phyloP scores from a whole-genome alignment of 305 asterid species.

The Coffea humblotiana region DNA sequence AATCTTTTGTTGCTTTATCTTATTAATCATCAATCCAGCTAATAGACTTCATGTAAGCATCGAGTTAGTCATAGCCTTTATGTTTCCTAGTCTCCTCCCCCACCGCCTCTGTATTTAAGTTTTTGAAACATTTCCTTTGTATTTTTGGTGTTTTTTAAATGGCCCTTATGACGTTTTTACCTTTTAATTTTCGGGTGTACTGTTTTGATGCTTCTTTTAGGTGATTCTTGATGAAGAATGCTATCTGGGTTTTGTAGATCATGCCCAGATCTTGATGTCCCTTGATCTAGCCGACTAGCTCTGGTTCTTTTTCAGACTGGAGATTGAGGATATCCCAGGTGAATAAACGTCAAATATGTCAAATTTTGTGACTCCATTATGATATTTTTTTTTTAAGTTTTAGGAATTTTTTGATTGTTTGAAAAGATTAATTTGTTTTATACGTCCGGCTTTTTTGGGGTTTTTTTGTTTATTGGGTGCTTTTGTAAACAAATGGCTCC shows the following conservation, averaged over 20 bases:
- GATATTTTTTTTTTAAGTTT: slow-evolving; percentile 8
- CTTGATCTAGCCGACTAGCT: slow-evolving; percentile 28
- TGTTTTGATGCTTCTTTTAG: slow-evolving; percentile 24
- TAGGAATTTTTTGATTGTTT: slow-evolving; percentile 17
- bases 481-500: slow-evolving; percentile 11
- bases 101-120: slow-evolving; percentile 10
- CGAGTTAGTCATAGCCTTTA: slow-evolving; percentile 25
- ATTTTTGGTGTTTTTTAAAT: slow-evolving; percentile 8
- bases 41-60: slow-evolving; percentile 38
- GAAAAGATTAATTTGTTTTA: slow-evolving; percentile 26
- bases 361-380: slow-evolving; percentile 18
- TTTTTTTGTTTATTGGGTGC: slow-evolving; percentile 2
- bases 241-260: slow-evolving; percentile 34
- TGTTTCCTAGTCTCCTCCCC: slow-evolving; percentile 6
- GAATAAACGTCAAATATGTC: slow-evolving; percentile 28
- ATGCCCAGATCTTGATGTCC: slow-evolving; percentile 41
- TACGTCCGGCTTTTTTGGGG: slow-evolving; percentile 32
- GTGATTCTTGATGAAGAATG: slow-evolving; percentile 29
- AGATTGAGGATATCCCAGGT: slow-evolving; percentile 17
- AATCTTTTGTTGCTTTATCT: slow-evolving; percentile 22
- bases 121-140: neutral
- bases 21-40: slow-evolving; percentile 28
- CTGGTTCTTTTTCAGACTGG: slow-evolving; percentile 7
- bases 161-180: slow-evolving; percentile 18
- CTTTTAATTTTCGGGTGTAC: slow-evolving; percentile 11